phyloP scores from a whole-genome alignment of 1,284 basidiomycete genomes.

The Cryptococcus sp. region DNA sequence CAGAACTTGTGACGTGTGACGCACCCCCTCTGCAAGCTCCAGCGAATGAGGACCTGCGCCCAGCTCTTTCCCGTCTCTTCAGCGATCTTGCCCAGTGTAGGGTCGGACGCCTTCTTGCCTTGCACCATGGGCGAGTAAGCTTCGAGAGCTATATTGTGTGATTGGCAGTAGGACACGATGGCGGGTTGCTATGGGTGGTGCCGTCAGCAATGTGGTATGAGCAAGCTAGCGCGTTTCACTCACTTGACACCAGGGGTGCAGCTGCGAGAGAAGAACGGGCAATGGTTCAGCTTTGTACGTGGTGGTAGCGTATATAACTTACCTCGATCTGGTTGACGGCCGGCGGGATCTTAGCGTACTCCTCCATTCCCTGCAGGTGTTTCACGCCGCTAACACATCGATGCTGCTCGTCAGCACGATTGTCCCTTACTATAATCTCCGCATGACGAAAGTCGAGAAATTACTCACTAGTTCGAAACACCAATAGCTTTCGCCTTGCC shows the following conservation, averaged over 20 bases:
- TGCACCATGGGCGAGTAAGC: conserved; percentile 75
- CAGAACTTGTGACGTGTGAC: conserved; percentile 24
- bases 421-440: background rate
- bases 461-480: conserved; percentile 74
- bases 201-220: background rate
- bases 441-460: background rate
- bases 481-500: conserved; percentile 71
- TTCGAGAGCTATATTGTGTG: conserved; percentile 68
- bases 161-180: conserved; percentile 72
- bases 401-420: background rate
- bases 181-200: conserved; percentile 57
- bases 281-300: background rate
- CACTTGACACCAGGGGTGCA: conserved; percentile 71
- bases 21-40: conserved; percentile 76
- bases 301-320: background rate
- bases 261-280: conserved; percentile 51
- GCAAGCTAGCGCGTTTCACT: background rate
- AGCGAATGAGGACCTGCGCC: conserved; percentile 74
- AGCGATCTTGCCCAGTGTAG: conserved; percentile 60
- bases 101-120: conserved; percentile 59
- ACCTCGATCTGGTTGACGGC: conserved; percentile 75
- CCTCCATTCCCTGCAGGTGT: conserved; percentile 74
- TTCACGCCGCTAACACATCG: conserved; percentile 61
- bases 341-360: conserved; percentile 57
- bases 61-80: conserved; percentile 65